Evolutionary conservation across 2,329 filamentous ascomycete species (phyloP), one percentile per base, ranked within the genome.

Genomic region (Taxawa tesnikishii): DNA sequence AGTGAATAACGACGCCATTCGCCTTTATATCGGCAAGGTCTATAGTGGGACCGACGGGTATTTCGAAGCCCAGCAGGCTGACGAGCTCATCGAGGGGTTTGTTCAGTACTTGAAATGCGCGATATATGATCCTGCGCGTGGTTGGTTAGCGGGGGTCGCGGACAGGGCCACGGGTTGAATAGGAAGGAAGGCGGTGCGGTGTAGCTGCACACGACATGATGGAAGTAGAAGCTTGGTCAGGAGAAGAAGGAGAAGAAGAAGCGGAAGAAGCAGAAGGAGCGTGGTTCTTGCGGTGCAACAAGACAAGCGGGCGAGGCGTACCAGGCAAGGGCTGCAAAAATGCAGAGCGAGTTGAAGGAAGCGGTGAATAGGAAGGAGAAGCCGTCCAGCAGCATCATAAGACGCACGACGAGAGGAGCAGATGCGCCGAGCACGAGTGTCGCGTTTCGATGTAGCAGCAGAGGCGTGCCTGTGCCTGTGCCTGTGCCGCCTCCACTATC

Each of bases 41-140:
- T 25, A 96, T 81, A 51, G 87, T 77, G 32, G 90, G 90, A 15
- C 83, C 70, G 40, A 85, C 79, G 39, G 90, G 90, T 31, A 98
- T 88, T 51, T 98, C 90, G 53, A 96, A 78, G 38, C 88, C 87
- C 29, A 98, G 75, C 30, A 94, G 83, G 45, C 78, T 78, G 47
- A 96, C 87, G 29, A 98, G 73, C 42, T 93, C 78, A 36, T 88
- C 83, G 35, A 94, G 84, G 15, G 88, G 85, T 47, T 88, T 94
- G 59, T 83, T 79, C 33, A 94, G 68, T 23, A 92, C 90, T 53
- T 87, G 82, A 62, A 81, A 84, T 39, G 84, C 83, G 51, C 90
- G 79, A 54, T 83, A 80, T 38, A 85, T 67, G 39, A 94, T 70
- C 84, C 83, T 37, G 28, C 6, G 13, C 23, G 11, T n/a, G n/a